Evolutionary conservation across 805 yeast genomes (phyloP).

Genomic region (Maudiozyma serrabonitensis): DNA sequence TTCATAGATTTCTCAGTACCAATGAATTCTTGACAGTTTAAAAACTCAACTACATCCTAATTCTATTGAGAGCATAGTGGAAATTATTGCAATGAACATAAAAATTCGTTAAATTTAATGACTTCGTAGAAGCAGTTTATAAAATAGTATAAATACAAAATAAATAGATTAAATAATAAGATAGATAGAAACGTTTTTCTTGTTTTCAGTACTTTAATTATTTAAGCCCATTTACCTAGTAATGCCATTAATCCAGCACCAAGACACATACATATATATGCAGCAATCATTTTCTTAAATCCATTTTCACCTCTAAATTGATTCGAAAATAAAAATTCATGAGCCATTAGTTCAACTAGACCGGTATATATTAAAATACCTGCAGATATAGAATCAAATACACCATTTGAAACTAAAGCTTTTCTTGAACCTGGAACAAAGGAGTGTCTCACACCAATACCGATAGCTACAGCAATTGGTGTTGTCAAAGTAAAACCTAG

Average conservation of each 20-base stretch:
- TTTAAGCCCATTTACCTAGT: constrained; percentile 65
- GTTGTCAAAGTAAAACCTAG: constrained; percentile 49
- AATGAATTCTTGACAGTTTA: too few relatives aligned
- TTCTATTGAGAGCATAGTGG: too few relatives aligned
- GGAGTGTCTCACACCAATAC: constrained; percentile 54
- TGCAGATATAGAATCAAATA: constrained; percentile 59
- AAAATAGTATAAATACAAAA: background rate
- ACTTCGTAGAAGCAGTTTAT: background rate
- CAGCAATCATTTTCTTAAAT: constrained; percentile 39
- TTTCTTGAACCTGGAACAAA: constrained; percentile 46
- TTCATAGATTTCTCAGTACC: too few relatives aligned
- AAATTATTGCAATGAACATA: too few relatives aligned
- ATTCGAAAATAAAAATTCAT: constrained; percentile 54
- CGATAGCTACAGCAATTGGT: constrained; percentile 65
- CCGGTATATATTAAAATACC: constrained; percentile 68
- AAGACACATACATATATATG: constrained; percentile 35
- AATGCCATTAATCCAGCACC: constrained; percentile 69
- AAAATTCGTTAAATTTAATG: too few relatives aligned
- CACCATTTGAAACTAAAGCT: constrained; percentile 50
- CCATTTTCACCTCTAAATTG: constrained; percentile 56
- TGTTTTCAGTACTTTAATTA: background rate
- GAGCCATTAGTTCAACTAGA: constrained; percentile 64
- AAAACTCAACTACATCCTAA: too few relatives aligned
- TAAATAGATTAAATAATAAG: background rate
- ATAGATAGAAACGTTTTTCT: background rate